Base-by-base conservation (phyloP, 2,329 filamentous ascomycete species). In the Akanthomyces lecanii region DNA sequence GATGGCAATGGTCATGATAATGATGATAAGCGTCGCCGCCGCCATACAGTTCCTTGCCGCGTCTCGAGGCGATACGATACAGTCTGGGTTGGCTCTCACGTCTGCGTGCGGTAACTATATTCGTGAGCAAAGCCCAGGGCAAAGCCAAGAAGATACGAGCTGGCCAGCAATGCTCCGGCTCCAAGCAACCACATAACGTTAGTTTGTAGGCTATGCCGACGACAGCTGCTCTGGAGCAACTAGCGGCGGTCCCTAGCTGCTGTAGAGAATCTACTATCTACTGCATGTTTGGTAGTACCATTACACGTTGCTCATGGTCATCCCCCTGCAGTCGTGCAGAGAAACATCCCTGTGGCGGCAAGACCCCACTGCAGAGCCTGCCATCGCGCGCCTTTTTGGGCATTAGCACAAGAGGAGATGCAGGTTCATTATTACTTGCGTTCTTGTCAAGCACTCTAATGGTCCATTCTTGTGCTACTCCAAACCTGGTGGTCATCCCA, bases 381-480 rank as follows among this genome's bases (percentile, higher is more conserved):
- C 50, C 48, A 53, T 40, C 40, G 51, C 33, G 40, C 28, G 59
- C 51, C 59, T 55, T 54, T 30, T 51, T 28, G 23, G 30, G 56
- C 56, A 33, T 36, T 36, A 47, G 54, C 30, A 38, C 36, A 36
- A 51, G 51, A 42, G 28, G 42, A 40, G 48, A 45, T 61, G 59
- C 59, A 54, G 50, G 50, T 54, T 61, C 59, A 8, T 54, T 47
- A 61, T 54, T 47, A 47, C 50, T 40, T 36, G 48, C 58, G 30
- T 61, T 53, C 47, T 53, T 28, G 42, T 42, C 23, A 59, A 59
- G 44, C 44, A 59, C 56, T 52, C 30, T 12, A 45, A 45, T 36
- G 57, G 38, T 42, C 38, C 47, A 18, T 52, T 36, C 48, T 45
- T 36, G 57, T 52, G 14, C 48, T 45, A 52, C 57, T 33, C 47